Percentiles rank a stretch among this genome's conserved stretches.
phyloP scores from a whole-genome alignment of 495 filamentous ascomycete species.

The Umbilicaria muhlenbergii region DNA sequence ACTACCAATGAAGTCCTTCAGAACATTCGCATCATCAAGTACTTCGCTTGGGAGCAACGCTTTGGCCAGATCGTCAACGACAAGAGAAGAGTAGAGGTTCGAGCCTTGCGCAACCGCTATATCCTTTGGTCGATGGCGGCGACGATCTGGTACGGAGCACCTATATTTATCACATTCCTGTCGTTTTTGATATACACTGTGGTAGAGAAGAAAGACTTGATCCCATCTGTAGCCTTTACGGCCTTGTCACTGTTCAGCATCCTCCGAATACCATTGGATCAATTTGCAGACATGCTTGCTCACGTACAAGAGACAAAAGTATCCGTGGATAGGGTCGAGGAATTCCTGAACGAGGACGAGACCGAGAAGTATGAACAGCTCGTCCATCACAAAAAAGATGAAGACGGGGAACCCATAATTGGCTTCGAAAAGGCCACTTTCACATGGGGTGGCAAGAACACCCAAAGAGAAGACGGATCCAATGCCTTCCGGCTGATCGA shows the following conservation, averaged over 20 bases:
- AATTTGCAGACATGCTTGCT: constrained; percentile 96
- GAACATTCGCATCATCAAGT: constrained; percentile 99
- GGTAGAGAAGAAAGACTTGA: constrained; percentile 75
- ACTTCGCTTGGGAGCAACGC: constrained; percentile 95
- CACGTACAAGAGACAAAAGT: constrained; percentile 97
- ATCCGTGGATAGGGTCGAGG: constrained; percentile 89
- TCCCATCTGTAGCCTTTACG: constrained; percentile 91
- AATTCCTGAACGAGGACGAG: constrained; percentile 88
- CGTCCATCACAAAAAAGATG: constrained; percentile 40
- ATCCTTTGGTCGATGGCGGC: constrained; percentile 84
- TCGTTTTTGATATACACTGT: constrained; percentile 89
- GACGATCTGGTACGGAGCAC: constrained; percentile 92
- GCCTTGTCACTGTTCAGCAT: constrained; percentile 91
- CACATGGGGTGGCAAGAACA: constrained; percentile 67
- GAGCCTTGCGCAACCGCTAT: constrained; percentile 63
- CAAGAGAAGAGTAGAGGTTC: constrained; percentile 66
- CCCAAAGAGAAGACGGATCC: constrained; percentile 38
- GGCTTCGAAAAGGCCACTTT: constrained; percentile 75
- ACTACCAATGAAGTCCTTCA: constrained; percentile 93
- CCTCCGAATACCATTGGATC: constrained; percentile 87
- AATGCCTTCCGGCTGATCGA: constrained; percentile 72
- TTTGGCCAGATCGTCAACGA: constrained; percentile 79
- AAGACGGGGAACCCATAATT: constrained; percentile 47
- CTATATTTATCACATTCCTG: constrained; percentile 88
- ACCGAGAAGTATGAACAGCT: constrained; percentile 94